Conservation (phyloP, 306 rosid genomes). For the Sechiopsis laciniata region DNA sequence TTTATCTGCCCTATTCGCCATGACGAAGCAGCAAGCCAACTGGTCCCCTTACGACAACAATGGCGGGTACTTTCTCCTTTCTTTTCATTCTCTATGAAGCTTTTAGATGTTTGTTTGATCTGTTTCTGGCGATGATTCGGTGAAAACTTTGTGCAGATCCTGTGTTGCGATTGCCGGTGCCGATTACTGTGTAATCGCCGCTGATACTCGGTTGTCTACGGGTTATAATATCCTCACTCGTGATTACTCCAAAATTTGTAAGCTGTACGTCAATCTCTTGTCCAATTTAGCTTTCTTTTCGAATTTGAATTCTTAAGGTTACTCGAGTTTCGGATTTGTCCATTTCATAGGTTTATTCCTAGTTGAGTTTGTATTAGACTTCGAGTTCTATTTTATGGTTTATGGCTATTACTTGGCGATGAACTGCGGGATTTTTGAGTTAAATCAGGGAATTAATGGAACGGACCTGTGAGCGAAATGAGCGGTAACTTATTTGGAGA, state of each 20-base stretch:
- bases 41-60: conserved; percentile 97
- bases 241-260: conserved; percentile 78
- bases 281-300: not conserved
- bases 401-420: not conserved
- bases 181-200: conserved; percentile 82
- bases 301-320: not conserved
- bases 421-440: not conserved
- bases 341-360: not conserved
- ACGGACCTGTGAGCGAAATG: not conserved
- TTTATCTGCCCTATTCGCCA: conserved; percentile 26
- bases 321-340: not conserved
- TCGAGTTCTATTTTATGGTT: not conserved
- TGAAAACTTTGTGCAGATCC: conserved; percentile 42
- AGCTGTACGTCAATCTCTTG: conserved; percentile 37
- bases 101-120: not conserved
- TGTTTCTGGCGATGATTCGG: not conserved
- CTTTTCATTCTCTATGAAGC: not conserved
- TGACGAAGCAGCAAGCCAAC: conserved; percentile 79
- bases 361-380: not conserved
- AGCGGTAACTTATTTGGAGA: not conserved
- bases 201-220: conserved; percentile 90
- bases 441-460: not conserved
- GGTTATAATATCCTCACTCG: conserved; percentile 94
- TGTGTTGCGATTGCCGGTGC: conserved; percentile 98
- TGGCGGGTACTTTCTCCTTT: conserved; percentile 59